Percentiles rank a stretch among this genome's conserved stretches.
These are phyloP conservation scores for Apophysomyces variabilis DNA, from an alignment of 371 early-diverging fungal genomes.

Conservation along the genomic window DNA sequence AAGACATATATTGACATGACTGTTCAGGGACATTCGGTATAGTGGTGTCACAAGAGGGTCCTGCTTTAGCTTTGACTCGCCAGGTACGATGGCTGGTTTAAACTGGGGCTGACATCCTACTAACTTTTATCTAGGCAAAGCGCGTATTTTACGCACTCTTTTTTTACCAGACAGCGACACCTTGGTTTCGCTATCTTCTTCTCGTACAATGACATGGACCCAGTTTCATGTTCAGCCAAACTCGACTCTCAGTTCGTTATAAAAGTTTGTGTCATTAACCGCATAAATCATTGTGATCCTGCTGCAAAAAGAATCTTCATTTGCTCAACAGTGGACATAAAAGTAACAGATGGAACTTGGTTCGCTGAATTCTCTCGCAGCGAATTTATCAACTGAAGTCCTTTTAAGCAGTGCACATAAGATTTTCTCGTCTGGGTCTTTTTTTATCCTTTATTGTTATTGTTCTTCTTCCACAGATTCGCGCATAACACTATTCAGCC, in stretches of 20 bases:
- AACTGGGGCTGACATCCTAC: neutral
- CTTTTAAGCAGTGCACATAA: neutral
- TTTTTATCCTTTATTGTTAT: neutral
- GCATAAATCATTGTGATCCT: too few relatives aligned
- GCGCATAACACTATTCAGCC: constrained; percentile 46
- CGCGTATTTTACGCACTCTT: constrained; percentile 23
- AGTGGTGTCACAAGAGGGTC: constrained; percentile 25
- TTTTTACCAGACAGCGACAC: constrained; percentile 35
- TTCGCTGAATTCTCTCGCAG: too few relatives aligned
- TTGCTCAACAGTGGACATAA: too few relatives aligned
- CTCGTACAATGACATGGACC: constrained; percentile 35
- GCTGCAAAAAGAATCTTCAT: too few relatives aligned
- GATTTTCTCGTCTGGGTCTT: neutral
- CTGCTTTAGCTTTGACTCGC: constrained; percentile 22
- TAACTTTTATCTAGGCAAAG: neutral
- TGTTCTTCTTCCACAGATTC: constrained; percentile 21
- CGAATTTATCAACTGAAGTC: neutral
- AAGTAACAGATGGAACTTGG: too few relatives aligned
- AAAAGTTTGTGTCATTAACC: too few relatives aligned
- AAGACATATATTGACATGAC: neutral
- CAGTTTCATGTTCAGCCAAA: constrained; percentile 37
- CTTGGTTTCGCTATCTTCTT: constrained; percentile 29
- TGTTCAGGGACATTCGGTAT: constrained; percentile 37
- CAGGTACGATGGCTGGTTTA: neutral
- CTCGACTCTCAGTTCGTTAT: constrained; percentile 18